Evolutionary conservation across 768 basidiomycete genomes (phyloP), one percentile per base, ranked within the genome.

Genomic region (Trametes punicea): DNA sequence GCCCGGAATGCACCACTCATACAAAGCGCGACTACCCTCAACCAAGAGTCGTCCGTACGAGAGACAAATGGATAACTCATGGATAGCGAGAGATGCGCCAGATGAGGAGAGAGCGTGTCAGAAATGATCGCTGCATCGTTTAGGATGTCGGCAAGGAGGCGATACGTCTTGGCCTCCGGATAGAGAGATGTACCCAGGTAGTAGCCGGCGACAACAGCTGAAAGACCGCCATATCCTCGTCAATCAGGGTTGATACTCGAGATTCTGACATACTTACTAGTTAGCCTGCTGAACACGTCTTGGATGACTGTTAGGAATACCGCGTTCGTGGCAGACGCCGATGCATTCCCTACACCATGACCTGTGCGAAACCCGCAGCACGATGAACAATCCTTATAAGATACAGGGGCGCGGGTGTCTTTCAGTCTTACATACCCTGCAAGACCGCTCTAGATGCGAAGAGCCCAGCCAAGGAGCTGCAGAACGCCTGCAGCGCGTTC

Each of bases 141-240:
- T 57, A 85, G 71, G 13, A 87, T 73, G 61, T 88, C 86, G 0
- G 85, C 87, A 23, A 85, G 73, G 46, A 86, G 73, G 13, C 86
- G 80, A 60, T 85, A 88, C 0, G 75, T 82, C 67, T 88, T 89
- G 1, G 84, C 83, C 70, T 89, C 86, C 4, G 87, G 83, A 29
- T 77, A 81, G 3, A 88, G 76, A 0, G 80, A 82, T 0, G 85
- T 81, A 2, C 87, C 85, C 18, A 87, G 70, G 38, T 76, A 72
- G 64, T 85, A 84, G 1, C 82, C 87, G 3, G 75, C 80, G 6
- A 81, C 59, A 41, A 89, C 87, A 7, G 87, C 87, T 87, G 26
- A 25, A 20, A 27, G 18, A 26, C 2, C 13, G 29, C 6, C 4
- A 29, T 11, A 0, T n/a, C n/a, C n/a, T n/a, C n/a, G n/a, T n/a